Evolutionary conservation across 768 basidiomycete species (phyloP).

Genomic region (Favolaschia claudopus): DNA sequence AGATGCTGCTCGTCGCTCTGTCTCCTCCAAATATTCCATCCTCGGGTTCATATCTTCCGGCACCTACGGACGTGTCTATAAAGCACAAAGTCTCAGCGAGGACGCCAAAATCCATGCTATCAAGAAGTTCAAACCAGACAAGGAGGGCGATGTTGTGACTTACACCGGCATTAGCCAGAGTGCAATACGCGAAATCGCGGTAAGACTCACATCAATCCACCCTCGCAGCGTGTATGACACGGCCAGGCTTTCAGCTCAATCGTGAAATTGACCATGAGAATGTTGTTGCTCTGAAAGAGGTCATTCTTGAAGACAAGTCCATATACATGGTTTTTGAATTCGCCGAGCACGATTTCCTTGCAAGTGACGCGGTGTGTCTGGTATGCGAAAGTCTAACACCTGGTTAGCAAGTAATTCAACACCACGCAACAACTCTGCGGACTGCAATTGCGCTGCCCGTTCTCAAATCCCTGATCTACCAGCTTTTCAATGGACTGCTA

Average conservation of each 20-base stretch:
- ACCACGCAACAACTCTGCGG: constrained; percentile 92
- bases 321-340: constrained; percentile 99
- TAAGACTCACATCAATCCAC: constrained; percentile 45
- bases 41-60: constrained; percentile 98
- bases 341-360: constrained; percentile 97
- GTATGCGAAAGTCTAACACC: background rate
- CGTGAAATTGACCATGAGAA: constrained; percentile 92
- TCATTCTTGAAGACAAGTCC: constrained; percentile 96
- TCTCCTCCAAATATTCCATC: constrained; percentile 87
- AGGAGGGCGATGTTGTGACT: constrained; percentile 94
- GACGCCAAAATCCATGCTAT: constrained; percentile 86
- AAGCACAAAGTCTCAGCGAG: constrained; percentile 81
- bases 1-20: constrained; percentile 70
- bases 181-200: constrained; percentile 95
- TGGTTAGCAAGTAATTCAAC: constrained; percentile 96
- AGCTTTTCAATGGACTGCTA: constrained; percentile 91
- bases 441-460: constrained; percentile 75
- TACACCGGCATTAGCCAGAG: constrained; percentile 99
- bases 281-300: constrained; percentile 89
- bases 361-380: constrained; percentile 45
- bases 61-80: constrained; percentile 99
- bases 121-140: constrained; percentile 99
- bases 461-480: constrained; percentile 93
- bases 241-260: constrained; percentile 65
- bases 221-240: background rate